Percentiles rank a stretch among this genome's conserved stretches.
Evolutionary conservation across 768 basidiomycete species (phyloP).

Genomic region (Gelatoporia subvermispora): DNA sequence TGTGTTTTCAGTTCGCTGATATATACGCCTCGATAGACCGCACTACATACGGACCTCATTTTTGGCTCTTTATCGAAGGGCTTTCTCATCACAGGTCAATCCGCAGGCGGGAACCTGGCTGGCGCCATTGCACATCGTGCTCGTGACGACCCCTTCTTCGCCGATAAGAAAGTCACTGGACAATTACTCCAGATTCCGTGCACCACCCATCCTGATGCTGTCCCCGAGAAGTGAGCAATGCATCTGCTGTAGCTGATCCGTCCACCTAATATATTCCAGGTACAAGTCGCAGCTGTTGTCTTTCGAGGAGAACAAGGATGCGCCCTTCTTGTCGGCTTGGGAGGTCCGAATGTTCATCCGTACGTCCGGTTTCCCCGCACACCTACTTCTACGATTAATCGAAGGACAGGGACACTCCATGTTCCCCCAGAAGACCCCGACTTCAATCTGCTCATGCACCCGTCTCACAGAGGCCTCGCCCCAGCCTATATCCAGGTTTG

Average conservation of each 20-base stretch:
- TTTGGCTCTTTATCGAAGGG: conserved; percentile 14
- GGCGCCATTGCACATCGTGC: conserved; percentile 18
- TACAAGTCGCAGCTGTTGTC: conserved; percentile 1
- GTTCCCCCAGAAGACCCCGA: conserved; percentile 2
- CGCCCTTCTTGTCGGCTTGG: conserved; percentile 5
- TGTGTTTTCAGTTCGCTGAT: too few species aligned
- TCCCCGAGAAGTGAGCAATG: conserved; percentile 16
- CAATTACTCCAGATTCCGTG: conserved; percentile 18
- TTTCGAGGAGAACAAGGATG: conserved; percentile 2
- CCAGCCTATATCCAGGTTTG: conserved; percentile 10
- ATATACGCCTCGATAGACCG: too few species aligned
- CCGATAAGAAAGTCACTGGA: conserved; percentile 16
- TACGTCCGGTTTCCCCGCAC: not conserved
- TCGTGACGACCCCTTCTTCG: conserved; percentile 19
- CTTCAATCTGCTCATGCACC: conserved; percentile 5
- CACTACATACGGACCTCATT: conserved; percentile 5
- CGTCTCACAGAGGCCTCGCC: conserved; percentile 9
- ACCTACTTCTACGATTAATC: not conserved
- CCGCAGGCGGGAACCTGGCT: conserved; percentile 19
- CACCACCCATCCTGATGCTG: conserved; percentile 14
- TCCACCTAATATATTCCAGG: not conserved
- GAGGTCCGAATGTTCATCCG: conserved; percentile 4
- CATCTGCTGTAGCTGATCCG: too few species aligned
- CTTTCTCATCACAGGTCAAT: conserved; percentile 21
- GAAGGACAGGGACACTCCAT: not conserved